Percentiles rank a stretch among this genome's conserved stretches.
These are phyloP conservation scores for Artemisia tridentata DNA, from an alignment of 129 eudicot genomes.

Conservation along the genomic window DNA sequence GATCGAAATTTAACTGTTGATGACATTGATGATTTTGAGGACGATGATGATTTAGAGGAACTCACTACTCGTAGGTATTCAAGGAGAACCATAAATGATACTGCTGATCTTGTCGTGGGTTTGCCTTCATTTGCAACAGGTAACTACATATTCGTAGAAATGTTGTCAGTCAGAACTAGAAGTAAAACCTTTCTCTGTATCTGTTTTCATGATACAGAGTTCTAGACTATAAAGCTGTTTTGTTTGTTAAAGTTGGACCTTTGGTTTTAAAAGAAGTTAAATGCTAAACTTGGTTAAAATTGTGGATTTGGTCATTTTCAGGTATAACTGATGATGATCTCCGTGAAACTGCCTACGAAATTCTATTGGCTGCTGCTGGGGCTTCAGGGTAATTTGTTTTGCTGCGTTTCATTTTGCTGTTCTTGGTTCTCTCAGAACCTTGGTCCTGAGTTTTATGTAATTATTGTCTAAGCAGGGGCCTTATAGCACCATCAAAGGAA, in stretches of 20 bases:
- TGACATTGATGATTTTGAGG: constrained; percentile 93
- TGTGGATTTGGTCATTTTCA: constrained; percentile 26
- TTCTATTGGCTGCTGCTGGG: constrained; percentile 94
- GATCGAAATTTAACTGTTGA: constrained; percentile 79
- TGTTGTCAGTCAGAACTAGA: constrained; percentile 17
- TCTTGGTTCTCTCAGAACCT: constrained; percentile 2
- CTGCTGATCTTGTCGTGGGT: constrained; percentile 68
- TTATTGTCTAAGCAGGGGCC: constrained; percentile 56
- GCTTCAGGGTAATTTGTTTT: constrained; percentile 85
- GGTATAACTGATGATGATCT: constrained; percentile 94
- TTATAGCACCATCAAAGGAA: constrained; percentile 88
- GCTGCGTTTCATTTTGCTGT: not conserved
- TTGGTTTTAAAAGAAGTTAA: not conserved
- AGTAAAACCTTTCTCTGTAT: constrained; percentile 11
- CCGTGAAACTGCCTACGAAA: constrained; percentile 91
- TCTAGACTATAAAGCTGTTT: not conserved
- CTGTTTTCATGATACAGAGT: constrained; percentile 5
- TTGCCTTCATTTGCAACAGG: constrained; percentile 92
- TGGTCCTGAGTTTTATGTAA: not conserved
- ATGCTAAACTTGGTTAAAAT: constrained; percentile 10
- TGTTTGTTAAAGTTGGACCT: constrained; percentile 9
- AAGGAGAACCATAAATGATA: constrained; percentile 80
- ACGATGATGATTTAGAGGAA: constrained; percentile 76
- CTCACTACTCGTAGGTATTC: constrained; percentile 71
- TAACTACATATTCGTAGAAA: constrained; percentile 29